phyloP scores from a whole-genome alignment of 441 rosid species.

The Theobroma grandiflorum region DNA sequence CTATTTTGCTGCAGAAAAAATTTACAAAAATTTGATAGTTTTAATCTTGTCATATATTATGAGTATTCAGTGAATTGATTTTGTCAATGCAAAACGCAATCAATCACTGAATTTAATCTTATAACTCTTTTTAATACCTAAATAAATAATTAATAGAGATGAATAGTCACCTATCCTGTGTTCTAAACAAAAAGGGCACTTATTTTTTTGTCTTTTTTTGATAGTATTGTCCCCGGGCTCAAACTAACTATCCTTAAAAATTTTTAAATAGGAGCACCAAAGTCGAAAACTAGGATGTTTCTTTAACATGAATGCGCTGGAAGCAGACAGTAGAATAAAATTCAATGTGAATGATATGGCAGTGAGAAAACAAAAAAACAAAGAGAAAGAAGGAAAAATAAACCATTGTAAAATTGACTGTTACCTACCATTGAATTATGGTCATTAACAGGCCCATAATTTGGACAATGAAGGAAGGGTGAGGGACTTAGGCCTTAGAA shows the following conservation, averaged over 20 bases:
- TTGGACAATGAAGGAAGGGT: slow-evolving; percentile 18
- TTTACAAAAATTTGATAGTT: too few relatives aligned
- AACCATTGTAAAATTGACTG: slow-evolving; percentile 26
- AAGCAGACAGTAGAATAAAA: neutral
- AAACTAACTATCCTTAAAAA: neutral
- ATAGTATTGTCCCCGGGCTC: too few relatives aligned
- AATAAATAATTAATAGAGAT: too few relatives aligned
- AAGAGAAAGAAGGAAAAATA: neutral
- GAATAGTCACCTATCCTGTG: too few relatives aligned
- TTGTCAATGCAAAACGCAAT: too few relatives aligned
- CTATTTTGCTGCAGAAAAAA: too few relatives aligned
- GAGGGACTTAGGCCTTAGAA: neutral
- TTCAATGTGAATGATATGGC: neutral
- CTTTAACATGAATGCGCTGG: neutral
- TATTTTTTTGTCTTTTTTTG: too few relatives aligned
- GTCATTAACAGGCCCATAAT: slow-evolving; percentile 22
- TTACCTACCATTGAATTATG: slow-evolving; percentile 29
- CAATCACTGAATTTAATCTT: too few relatives aligned
- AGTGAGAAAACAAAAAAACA: neutral
- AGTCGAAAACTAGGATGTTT: neutral
- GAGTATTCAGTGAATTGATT: too few relatives aligned
- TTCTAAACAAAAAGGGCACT: too few relatives aligned
- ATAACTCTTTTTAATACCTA: too few relatives aligned
- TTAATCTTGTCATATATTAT: too few relatives aligned
- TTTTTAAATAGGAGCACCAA: neutral